A percentile compares a stretch with the other conserved stretches of the same genome.
phyloP scores from a whole-genome alignment of 257 asterid genomes.

The Solanum corneliomulleri region DNA sequence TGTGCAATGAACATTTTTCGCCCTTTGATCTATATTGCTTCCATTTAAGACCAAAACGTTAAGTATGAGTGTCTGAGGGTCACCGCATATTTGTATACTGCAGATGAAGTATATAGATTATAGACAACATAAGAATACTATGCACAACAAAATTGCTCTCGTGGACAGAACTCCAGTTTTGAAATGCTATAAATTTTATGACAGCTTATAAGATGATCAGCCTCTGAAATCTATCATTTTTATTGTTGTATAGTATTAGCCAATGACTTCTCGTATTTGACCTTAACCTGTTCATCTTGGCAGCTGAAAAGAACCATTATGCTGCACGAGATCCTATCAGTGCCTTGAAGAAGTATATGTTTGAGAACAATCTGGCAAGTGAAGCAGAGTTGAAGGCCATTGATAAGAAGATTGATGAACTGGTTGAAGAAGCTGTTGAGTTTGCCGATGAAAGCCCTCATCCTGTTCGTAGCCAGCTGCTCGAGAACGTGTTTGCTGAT shows the following conservation, averaged over 20 bases:
- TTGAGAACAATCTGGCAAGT: constrained; percentile 58
- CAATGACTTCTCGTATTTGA: background rate
- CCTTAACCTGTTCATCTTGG: background rate
- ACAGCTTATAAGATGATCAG: background rate
- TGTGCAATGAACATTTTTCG: background rate
- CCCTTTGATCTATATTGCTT: background rate
- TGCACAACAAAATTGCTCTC: background rate
- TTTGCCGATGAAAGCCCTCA: constrained; percentile 80
- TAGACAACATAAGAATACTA: background rate
- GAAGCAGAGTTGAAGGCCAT: constrained; percentile 75
- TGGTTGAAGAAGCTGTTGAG: constrained; percentile 82
- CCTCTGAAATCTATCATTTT: background rate
- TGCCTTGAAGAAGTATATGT: constrained; percentile 57
- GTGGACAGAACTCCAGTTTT: background rate
- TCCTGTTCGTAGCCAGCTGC: constrained; percentile 78
- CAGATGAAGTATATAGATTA: background rate
- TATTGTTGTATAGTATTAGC: background rate
- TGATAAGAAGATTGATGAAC: constrained; percentile 78
- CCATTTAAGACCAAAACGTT: background rate
- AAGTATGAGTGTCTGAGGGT: background rate
- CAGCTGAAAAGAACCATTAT: constrained; percentile 94
- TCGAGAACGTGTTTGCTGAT: constrained; percentile 91
- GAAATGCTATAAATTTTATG: background rate
- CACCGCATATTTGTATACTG: background rate
- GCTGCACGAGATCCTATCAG: constrained; percentile 84